Evolutionary conservation across 2,329 filamentous ascomycete genomes (phyloP).

Genomic region (Aspergillus jensenii): DNA sequence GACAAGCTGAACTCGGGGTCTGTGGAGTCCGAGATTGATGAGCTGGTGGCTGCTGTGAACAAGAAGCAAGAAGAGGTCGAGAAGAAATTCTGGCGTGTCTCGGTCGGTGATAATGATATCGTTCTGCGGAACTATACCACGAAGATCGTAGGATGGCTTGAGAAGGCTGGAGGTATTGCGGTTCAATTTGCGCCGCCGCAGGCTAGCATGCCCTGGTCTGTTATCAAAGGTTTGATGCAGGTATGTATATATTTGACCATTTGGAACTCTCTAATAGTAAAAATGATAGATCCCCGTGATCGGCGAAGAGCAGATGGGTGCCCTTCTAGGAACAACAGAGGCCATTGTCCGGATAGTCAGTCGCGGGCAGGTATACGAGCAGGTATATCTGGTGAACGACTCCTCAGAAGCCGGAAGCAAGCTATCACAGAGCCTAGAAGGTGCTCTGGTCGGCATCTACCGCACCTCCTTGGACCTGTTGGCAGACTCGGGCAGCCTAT

Average conservation of each 20-base stretch:
- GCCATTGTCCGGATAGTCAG: constrained; percentile 12
- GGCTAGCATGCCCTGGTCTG: constrained; percentile 29
- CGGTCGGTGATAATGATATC: background rate
- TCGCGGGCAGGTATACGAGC: constrained; percentile 18
- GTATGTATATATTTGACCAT: background rate
- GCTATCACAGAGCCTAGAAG: background rate
- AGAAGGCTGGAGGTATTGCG: constrained; percentile 25
- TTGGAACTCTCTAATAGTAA: no score
- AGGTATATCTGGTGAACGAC: background rate
- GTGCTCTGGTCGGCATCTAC: background rate
- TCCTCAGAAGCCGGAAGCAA: background rate
- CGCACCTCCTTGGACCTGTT: background rate
- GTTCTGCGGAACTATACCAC: constrained; percentile 15
- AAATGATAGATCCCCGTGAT: constrained; percentile 25
- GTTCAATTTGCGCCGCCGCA: constrained; percentile 33
- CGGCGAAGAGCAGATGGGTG: constrained; percentile 17
- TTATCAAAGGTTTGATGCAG: background rate
- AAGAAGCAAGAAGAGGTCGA: constrained; percentile 12
- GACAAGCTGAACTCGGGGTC: background rate
- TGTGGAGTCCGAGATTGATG: background rate
- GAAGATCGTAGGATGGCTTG: constrained; percentile 12
- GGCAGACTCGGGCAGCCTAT: background rate
- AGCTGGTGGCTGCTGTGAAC: constrained; percentile 3
- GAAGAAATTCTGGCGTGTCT: constrained; percentile 12
- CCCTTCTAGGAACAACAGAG: constrained; percentile 17